Base-by-base conservation (phyloP, 257 asterid species). In the Paraleonurus japonicus region DNA sequence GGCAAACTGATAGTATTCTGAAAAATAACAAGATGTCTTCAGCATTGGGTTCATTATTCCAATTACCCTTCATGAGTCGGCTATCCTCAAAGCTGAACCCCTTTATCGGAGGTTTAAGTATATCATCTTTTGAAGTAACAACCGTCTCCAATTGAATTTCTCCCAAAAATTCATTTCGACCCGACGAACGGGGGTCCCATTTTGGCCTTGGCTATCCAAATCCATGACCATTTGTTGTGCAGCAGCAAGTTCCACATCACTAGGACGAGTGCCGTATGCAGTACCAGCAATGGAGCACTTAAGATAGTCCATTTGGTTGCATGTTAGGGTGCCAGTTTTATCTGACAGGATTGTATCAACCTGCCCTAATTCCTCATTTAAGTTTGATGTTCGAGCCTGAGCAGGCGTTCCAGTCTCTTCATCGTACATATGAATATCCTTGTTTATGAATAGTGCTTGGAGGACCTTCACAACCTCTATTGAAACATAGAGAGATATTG, bases 231-330 rank as follows among this genome's bases (percentile, higher is more conserved):
- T 87, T 83, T 88, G 90, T 79, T 88, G 85, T 7, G 88, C 96
- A 51, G 98, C 97, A 54, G 98, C 98, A 65, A 93, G 85, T 80
- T 93, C 98, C 33, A 93, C 96, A 72, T 90, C 97, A 81, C 98
- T 88, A 70, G 94, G 88, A 30, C 86, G 81, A 64, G 79, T 85
- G 4, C 98, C 98, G 23, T 88, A 93, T 37, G 95, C 80, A 47
- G 62, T 68, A 51, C 98, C 98, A 61, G 94, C 97, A 80, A 93
- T 88, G 61, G 98, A 93, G 83, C 98, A 93, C 78, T 93, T 93
- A 57, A 93, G 86, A 75, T 90, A 93, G 82, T 93, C 98, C 97
- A 93, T 93, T 79, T 93, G 98, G 83, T 93, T 93, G 82, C 98
- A 90, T 9, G 98, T 93, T 77, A 93, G 79, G 17, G 98, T 93